phyloP scores from a whole-genome alignment of 371 early-diverging fungal genomes.

The Cladochytrium tenue region DNA sequence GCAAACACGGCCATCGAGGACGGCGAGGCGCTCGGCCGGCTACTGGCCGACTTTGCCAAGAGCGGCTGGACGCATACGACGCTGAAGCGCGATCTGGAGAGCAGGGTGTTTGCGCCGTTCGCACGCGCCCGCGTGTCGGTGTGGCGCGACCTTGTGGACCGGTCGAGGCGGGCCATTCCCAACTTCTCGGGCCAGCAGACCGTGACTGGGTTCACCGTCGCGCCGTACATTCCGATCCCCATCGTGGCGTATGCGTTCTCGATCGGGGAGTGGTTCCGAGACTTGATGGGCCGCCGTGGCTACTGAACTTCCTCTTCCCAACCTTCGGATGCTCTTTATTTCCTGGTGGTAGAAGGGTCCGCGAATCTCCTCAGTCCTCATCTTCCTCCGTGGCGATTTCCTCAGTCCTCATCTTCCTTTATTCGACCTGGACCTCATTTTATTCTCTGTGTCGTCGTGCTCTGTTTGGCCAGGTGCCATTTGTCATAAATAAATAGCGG shows the following conservation, averaged over 20 bases:
- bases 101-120: neutral
- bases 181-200: neutral
- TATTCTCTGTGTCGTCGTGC: no score
- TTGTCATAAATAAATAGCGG: no score
- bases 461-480: no score
- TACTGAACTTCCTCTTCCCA: no score
- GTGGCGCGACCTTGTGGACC: neutral
- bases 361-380: no score
- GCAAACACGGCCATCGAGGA: conserved; percentile 18
- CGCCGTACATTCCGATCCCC: neutral
- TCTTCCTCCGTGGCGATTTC: no score
- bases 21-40: conserved; percentile 12
- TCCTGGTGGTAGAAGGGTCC: no score
- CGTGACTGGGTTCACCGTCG: conserved; percentile 1
- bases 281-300: conserved; percentile 6
- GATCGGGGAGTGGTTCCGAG: neutral
- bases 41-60: neutral
- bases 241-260: neutral
- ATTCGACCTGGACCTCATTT: no score
- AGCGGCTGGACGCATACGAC: neutral
- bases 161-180: neutral
- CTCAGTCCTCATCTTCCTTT: no score
- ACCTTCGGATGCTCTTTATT: no score
- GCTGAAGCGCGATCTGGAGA: neutral
- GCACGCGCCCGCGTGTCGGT: neutral